A percentile compares a stretch with the other conserved stretches of the same genome.
phyloP scores from a whole-genome alignment of 495 filamentous ascomycete species.

The Hyaloscypha finlandica region DNA sequence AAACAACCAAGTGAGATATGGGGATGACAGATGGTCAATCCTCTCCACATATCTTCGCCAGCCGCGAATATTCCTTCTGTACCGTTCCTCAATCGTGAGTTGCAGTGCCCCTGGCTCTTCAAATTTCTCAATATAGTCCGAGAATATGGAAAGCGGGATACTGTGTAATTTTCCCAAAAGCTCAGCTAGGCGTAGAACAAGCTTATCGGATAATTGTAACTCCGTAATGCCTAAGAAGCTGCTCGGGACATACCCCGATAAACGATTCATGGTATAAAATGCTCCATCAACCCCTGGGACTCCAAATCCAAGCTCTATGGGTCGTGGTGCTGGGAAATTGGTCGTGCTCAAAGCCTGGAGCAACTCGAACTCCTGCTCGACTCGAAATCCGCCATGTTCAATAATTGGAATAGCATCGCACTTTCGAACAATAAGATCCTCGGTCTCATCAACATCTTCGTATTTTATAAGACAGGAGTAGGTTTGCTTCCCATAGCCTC shows the following conservation, averaged over 20 bases:
- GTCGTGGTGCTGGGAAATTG: neutral
- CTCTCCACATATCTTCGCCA: too few relatives aligned
- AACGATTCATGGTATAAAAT: neutral
- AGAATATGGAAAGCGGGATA: neutral
- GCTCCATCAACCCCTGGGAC: neutral
- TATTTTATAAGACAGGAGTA: neutral
- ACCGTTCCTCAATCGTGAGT: neutral
- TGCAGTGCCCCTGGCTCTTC: neutral
- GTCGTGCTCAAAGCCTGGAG: neutral
- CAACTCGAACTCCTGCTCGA: conserved; percentile 1
- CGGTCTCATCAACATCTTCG: neutral
- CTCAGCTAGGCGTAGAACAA: neutral
- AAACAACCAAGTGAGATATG: too few relatives aligned
- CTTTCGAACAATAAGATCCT: neutral
- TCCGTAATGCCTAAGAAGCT: neutral
- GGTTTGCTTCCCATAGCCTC: neutral
- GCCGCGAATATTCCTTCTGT: too few relatives aligned
- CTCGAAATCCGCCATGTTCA: too few relatives aligned
- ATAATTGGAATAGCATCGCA: neutral
- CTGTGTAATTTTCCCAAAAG: neutral
- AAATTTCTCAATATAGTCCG: neutral
- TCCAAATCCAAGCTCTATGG: neutral
- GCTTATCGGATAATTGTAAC: neutral
- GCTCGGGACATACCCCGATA: neutral
- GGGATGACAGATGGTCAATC: too few relatives aligned